Base-by-base conservation (phyloP, 495 filamentous ascomycete genomes). In the Neurospora hispaniola region DNA sequence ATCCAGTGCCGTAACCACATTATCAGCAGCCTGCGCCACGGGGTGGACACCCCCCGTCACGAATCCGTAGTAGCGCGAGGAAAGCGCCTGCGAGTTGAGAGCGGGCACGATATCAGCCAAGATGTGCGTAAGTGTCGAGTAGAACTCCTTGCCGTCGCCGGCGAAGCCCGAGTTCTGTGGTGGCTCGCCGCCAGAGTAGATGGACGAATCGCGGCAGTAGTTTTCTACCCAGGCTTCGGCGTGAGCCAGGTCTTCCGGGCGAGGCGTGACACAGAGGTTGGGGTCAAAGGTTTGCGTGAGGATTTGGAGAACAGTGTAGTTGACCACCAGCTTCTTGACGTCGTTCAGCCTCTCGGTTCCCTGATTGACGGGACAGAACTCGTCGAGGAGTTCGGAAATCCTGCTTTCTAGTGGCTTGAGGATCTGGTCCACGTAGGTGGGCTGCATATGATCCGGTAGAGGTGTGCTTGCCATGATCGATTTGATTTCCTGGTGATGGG, bases 1-100 rank as follows among this genome's bases (percentile, higher is more conserved):
- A 78, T 97, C 94, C 59, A 89, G 88, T 2, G 87, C 86, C 10
- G 88, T 90, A 69, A 94, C 93, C 14, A 97, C 81, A 76, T 91
- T 89, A 79, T 98, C 94, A 0, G 92, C 95, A n/a, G 93, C 86
- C 42, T 90, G 84, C 41, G 94, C 94, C n/a, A 93, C 89, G 0
- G 94, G 93, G 3, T 93, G 93, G 41, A 84, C 82, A 18, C 93
- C 92, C 23, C 95, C 95, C 0, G 91, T 96, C 8, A 98, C 90
- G 77, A 97, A 97, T 35, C 93, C 94, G 81, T 92, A 96, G 84
- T 97, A 98, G 73, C 80, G 80, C 1, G 86, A 85, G 79, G 75
- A 88, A 86, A 76, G 89, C 82, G 80, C 86, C 87, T 81, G 87
- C 20, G 80, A 83, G 74, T 90, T 91, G 71, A 95, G 86, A 5